phyloP scores from a whole-genome alignment of 805 yeast species.

The Candida pini region DNA sequence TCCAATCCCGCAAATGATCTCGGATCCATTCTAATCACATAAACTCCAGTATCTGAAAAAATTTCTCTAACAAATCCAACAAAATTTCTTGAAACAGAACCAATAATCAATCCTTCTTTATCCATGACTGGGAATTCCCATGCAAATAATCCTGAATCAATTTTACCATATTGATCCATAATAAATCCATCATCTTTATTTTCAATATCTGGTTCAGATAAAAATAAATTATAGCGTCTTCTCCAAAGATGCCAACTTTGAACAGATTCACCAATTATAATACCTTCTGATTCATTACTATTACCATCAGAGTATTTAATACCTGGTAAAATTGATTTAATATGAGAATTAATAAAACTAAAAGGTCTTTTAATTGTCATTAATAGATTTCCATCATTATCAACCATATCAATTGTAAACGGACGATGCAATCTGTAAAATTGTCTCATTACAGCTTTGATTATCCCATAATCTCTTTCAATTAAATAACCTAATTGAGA shows the following conservation, averaged over 20 bases:
- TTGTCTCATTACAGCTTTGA: slow-evolving; percentile 74
- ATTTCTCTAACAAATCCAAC: slow-evolving; percentile 90
- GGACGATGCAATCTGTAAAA: slow-evolving; percentile 84
- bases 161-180: slow-evolving; percentile 75
- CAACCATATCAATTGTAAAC: slow-evolving; percentile 66
- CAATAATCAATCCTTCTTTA: slow-evolving; percentile 53
- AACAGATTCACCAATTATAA: slow-evolving; percentile 73
- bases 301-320: slow-evolving; percentile 29
- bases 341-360: slow-evolving; percentile 82
- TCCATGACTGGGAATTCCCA: slow-evolving; percentile 79
- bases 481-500: slow-evolving; percentile 71
- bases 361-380: slow-evolving; percentile 77
- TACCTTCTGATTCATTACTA: slow-evolving; percentile 36
- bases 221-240: slow-evolving; percentile 76
- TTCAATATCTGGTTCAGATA: slow-evolving; percentile 22
- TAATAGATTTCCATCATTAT: slow-evolving; percentile 52
- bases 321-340: slow-evolving; percentile 65
- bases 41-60: slow-evolving; percentile 93
- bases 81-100: slow-evolving; percentile 87
- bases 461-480: slow-evolving; percentile 71
- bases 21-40: slow-evolving; percentile 79
- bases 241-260: slow-evolving; percentile 97
- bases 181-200: slow-evolving; percentile 28
- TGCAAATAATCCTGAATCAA: slow-evolving; percentile 82
- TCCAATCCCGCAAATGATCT: slow-evolving; percentile 56